Percentiles rank a stretch among this genome's conserved stretches.
Conservation (phyloP, 2,329 filamentous ascomycete genomes). For the Talaromyces sp. region DNA sequence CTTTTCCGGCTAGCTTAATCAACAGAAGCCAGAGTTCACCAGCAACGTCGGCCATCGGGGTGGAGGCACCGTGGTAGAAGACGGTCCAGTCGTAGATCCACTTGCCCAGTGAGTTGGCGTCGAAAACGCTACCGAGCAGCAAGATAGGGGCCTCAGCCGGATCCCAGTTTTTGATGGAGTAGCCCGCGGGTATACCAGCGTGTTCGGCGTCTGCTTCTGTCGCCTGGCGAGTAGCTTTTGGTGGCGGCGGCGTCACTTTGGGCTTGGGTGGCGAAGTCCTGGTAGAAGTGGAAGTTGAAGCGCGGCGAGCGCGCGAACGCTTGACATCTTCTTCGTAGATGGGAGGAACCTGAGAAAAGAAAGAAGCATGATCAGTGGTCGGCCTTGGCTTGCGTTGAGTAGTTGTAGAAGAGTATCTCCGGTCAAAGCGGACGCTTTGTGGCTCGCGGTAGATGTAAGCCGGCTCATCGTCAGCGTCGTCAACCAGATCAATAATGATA, state of each 20-base stretch:
- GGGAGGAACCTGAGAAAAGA: conserved; percentile 47
- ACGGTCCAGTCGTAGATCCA: conserved; percentile 99
- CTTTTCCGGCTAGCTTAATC: conserved; percentile 88
- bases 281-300: conserved; percentile 49
- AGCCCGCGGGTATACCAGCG: conserved; percentile 74
- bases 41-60: conserved; percentile 82
- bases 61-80: conserved; percentile 74
- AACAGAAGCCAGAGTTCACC: conserved; percentile 93
- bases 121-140: conserved; percentile 89
- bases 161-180: conserved; percentile 98
- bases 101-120: conserved; percentile 94
- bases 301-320: conserved; percentile 47
- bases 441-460: conserved; percentile 41
- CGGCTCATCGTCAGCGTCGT: conserved; percentile 48
- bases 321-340: conserved; percentile 51
- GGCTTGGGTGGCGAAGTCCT: conserved; percentile 37
- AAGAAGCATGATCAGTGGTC: conserved; percentile 47
- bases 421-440: conserved; percentile 23
- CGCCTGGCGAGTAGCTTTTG: conserved; percentile 43
- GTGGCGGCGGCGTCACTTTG: conserved; percentile 28
- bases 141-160: conserved; percentile 89
- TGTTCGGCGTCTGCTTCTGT: conserved; percentile 60
- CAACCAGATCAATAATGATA: conserved; percentile 52
- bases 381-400: conserved; percentile 21
- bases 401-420: conserved; percentile 14